Evolutionary conservation across 306 rosid genomes (phyloP).

Genomic region (Begonia masoniana): DNA sequence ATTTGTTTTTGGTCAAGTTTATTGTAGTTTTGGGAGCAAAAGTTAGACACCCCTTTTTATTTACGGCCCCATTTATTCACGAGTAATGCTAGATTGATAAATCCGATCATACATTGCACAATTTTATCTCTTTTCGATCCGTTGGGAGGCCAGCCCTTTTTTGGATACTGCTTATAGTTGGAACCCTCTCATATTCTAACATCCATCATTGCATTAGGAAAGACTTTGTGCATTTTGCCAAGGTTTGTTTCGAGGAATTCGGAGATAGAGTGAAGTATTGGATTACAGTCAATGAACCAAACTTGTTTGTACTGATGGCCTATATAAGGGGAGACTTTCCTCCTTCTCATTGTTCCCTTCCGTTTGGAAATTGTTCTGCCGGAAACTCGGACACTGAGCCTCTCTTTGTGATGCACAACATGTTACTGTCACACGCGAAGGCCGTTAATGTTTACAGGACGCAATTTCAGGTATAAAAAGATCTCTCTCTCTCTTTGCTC

Average conservation of each 20-base stretch:
- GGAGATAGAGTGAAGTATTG: slow-evolving; percentile 45
- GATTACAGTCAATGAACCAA: slow-evolving; percentile 46
- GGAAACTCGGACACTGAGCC: slow-evolving; percentile 60
- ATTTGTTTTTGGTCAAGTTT: too few species aligned
- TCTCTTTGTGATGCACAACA: slow-evolving; percentile 48
- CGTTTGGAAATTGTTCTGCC: slow-evolving; percentile 50
- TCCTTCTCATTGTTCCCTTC: slow-evolving; percentile 42
- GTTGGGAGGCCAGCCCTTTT: not conserved
- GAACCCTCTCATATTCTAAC: not conserved
- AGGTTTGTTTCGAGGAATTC: slow-evolving; percentile 31
- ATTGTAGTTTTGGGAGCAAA: too few species aligned
- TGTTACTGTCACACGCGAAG: slow-evolving; percentile 51
- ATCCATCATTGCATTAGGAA: slow-evolving; percentile 18
- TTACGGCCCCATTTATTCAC: too few species aligned
- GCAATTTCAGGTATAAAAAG: slow-evolving; percentile 28
- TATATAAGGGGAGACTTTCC: slow-evolving; percentile 25
- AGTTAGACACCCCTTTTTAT: too few species aligned
- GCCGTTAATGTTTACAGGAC: slow-evolving; percentile 40
- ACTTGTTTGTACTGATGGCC: slow-evolving; percentile 12
- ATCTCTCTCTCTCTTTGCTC: too few species aligned
- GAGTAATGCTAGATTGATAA: too few species aligned
- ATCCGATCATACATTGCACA: not conserved
- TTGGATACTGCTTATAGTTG: not conserved
- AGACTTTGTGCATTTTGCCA: slow-evolving; percentile 41
- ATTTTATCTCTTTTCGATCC: not conserved